phyloP scores from a whole-genome alignment of 2,329 filamentous ascomycete genomes.

The Aspergillus ochraceus region DNA sequence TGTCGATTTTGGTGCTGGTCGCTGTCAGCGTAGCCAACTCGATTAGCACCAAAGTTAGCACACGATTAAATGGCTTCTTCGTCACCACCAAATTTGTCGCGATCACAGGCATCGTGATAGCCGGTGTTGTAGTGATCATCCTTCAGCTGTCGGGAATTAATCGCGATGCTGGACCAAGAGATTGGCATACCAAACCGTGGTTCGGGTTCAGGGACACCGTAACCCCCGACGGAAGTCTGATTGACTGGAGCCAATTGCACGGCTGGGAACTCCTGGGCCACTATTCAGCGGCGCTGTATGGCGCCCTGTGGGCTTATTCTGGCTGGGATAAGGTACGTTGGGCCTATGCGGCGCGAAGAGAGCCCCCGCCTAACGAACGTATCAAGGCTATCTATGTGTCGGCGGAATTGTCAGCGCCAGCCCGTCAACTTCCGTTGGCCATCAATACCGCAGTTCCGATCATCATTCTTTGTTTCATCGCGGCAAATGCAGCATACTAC shows the following conservation, averaged over 20 bases:
- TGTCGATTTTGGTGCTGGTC: not conserved
- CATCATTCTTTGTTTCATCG: slow-evolving; percentile 16
- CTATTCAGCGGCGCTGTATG: slow-evolving; percentile 18
- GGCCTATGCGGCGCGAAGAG: too few species aligned
- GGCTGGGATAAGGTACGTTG: slow-evolving; percentile 22
- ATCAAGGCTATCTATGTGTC: not conserved
- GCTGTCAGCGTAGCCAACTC: not conserved
- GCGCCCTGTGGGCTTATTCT: slow-evolving; percentile 19
- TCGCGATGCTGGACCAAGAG: slow-evolving; percentile 1
- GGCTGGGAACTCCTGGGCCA: slow-evolving; percentile 18
- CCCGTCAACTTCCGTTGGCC: slow-evolving; percentile 17
- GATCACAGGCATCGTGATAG: not conserved
- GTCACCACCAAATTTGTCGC: not conserved
- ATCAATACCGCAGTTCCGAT: slow-evolving; percentile 18
- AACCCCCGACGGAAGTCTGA: slow-evolving; percentile 14
- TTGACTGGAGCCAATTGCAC: slow-evolving; percentile 14
- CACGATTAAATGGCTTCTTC: not conserved
- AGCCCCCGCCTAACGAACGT: not conserved
- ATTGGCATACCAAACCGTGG: slow-evolving; percentile 17
- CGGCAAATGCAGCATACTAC: slow-evolving; percentile 17
- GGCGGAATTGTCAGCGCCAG: slow-evolving; percentile 17
- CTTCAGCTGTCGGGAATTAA: not conserved
- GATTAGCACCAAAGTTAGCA: not conserved
- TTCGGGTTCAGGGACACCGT: slow-evolving; percentile 13
- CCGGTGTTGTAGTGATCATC: slow-evolving; percentile 5